Evolutionary conservation across 2,329 filamentous ascomycete species (phyloP).

Genomic region (Fusarium newnesense): DNA sequence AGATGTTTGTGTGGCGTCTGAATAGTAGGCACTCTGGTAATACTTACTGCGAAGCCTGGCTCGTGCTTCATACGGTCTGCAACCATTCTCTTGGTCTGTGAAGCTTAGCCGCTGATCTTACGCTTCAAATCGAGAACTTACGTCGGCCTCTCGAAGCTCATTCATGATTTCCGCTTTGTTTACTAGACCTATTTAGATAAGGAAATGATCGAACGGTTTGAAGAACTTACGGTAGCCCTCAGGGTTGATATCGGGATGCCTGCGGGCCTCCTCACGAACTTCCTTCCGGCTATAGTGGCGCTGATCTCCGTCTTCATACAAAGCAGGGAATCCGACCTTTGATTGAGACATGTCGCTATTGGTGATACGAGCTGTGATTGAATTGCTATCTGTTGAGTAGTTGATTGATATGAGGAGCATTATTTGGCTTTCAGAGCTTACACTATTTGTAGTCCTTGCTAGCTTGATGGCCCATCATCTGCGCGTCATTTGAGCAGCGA

Average conservation of each 20-base stretch:
- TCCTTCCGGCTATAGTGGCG: conserved; percentile 15
- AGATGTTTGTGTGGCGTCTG: fast-evolving
- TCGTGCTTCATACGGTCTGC: conserved; percentile 28
- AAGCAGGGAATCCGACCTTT: conserved; percentile 18
- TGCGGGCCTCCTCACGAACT: conserved; percentile 3
- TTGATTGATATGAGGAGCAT: not conserved
- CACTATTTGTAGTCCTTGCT: not conserved
- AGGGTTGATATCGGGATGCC: conserved; percentile 12
- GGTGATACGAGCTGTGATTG: not conserved
- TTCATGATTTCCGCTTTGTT: conserved; percentile 30
- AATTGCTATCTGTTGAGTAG: too few relatives aligned
- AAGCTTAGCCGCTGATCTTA: not conserved
- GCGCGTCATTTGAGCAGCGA: conserved; percentile 19
- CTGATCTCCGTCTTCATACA: conserved; percentile 29
- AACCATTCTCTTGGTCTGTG: conserved; percentile 7
- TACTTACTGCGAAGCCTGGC: conserved; percentile 21
- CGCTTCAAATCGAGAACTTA: not conserved
- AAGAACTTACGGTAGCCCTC: conserved; percentile 18
- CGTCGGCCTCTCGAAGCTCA: conserved; percentile 16
- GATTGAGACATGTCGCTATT: conserved; percentile 16
- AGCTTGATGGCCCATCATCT: conserved; percentile 3
- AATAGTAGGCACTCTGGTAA: fast-evolving
- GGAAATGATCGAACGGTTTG: fast-evolving
- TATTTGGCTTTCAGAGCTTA: not conserved
- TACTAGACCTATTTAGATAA: not conserved